phyloP scores from a whole-genome alignment of 805 yeast species.

The Komagataella phaffii region DNA sequence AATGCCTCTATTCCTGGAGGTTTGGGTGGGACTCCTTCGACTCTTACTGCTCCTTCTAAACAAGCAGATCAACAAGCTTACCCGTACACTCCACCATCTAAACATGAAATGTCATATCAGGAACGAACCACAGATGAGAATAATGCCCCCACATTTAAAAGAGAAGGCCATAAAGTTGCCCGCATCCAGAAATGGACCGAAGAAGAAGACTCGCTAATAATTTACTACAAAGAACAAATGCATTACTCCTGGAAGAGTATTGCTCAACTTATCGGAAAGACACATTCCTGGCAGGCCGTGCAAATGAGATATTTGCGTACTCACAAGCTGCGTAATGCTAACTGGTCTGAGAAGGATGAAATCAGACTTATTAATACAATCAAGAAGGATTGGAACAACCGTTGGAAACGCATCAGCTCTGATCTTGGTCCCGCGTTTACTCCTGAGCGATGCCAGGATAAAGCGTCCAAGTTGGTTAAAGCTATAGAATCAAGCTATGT shows the following conservation, averaged over 20 bases:
- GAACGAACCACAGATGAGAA: not conserved
- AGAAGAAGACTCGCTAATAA: slow-evolving; percentile 21
- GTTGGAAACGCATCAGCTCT: slow-evolving; percentile 24
- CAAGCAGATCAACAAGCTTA: not conserved
- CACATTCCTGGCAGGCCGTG: slow-evolving; percentile 31
- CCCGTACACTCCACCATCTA: not conserved
- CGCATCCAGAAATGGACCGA: slow-evolving; percentile 16
- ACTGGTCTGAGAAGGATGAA: slow-evolving; percentile 22
- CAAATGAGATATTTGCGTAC: slow-evolving; percentile 31
- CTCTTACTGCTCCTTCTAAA: not conserved
- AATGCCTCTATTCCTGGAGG: not conserved
- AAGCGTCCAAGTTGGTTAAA: slow-evolving; percentile 18
- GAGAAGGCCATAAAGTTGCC: not conserved
- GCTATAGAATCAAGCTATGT: slow-evolving; percentile 14
- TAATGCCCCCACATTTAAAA: not conserved
- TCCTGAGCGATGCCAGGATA: slow-evolving; percentile 16
- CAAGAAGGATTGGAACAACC: slow-evolving; percentile 23
- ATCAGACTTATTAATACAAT: slow-evolving; percentile 16
- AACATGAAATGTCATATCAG: not conserved
- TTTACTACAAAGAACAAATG: slow-evolving; percentile 22
- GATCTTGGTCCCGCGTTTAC: slow-evolving; percentile 17
- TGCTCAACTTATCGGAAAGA: slow-evolving; percentile 14
- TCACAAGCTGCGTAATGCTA: slow-evolving; percentile 20
- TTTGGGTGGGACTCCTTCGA: not conserved
- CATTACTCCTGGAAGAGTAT: slow-evolving; percentile 25